Evolutionary conservation across 192 early-diverging fungal species (phyloP).

Genomic region (Coemansia aciculifera): DNA sequence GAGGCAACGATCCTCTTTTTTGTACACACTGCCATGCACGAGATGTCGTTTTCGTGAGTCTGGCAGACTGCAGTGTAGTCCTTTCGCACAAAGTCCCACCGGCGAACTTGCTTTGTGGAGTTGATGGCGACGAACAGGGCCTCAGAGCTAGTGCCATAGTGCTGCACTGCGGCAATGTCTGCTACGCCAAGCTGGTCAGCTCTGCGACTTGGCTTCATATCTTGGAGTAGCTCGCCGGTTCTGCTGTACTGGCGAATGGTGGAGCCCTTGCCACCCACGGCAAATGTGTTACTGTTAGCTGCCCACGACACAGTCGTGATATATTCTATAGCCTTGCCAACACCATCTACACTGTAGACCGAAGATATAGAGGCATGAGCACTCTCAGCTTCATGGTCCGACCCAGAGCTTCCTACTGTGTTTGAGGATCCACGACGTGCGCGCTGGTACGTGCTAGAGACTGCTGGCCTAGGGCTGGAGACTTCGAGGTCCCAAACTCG

Average conservation of each 20-base stretch:
- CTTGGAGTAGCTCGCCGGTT: conserved; percentile 28
- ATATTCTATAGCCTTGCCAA: conserved; percentile 5
- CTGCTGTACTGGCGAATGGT: conserved; percentile 30
- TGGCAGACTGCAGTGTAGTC: conserved; percentile 35
- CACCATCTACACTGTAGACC: neutral
- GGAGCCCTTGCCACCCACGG: conserved; percentile 29
- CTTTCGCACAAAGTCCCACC: conserved; percentile 39
- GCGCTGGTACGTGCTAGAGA: neutral
- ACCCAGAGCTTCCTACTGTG: neutral
- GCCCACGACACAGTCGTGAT: conserved; percentile 39
- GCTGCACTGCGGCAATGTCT: conserved; percentile 31
- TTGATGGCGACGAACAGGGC: conserved; percentile 43
- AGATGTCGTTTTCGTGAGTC: conserved; percentile 44
- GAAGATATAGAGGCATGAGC: neutral
- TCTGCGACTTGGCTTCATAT: conserved; percentile 19
- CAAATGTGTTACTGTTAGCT: conserved; percentile 32
- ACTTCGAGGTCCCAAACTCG: conserved; percentile 43
- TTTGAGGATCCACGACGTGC: conserved; percentile 13
- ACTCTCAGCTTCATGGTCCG: neutral
- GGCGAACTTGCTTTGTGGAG: conserved; percentile 39
- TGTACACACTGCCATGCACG: conserved; percentile 44
- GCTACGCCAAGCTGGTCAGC: neutral
- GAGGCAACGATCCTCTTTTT: conserved; percentile 37
- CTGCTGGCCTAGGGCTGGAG: neutral
- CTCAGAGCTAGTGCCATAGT: conserved; percentile 35